Base-by-base conservation (phyloP, 441 rosid genomes). In the Isatis lusitanica region DNA sequence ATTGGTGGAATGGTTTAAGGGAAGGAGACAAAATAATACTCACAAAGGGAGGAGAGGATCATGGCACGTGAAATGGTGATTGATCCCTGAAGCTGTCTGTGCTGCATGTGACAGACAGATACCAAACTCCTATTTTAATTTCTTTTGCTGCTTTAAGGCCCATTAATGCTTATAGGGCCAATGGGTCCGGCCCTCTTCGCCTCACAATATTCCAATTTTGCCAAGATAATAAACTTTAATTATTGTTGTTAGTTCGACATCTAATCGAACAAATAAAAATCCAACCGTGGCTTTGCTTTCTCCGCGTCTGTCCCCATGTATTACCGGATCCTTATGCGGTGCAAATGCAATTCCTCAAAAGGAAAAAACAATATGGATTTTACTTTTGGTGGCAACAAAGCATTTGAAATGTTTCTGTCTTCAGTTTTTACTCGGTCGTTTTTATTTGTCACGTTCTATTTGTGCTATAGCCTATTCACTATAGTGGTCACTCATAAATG, bases 81-180 rank as follows among this genome's bases (percentile, higher is more conserved):
- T 31, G 62, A 30, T 39, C 35, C 43, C 43, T 62, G 0, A 52
- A 63, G 26, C 10, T 63, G 39, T 43, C 64, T 63, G 55, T 43
- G 67, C 33, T 66, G 63, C 78, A 74, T 74, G 78, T 67, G 68
- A 67, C 47, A 30, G 76, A 72, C 70, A 72, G 56, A 43, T 72
- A 53, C 68, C 69, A 15, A 71, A 71, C 63, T 2, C 1, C 2
- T 63, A 63, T 63, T 72, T 21, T 53, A 53, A 72, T 72, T 72
- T 40, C 1, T 30, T 47, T 31, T 60, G 67, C 67, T 74, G 43
- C 30, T 67, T 67, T 33, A 50, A 63, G 52, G 78, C 68, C 78
- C 73, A 59, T 74, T 63, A 72, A 33, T 52, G 30, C 43, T 71
- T 53, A 42, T 63, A 13, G 46, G 70, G 70, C 63, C 75, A 42